Percentiles rank a stretch among this genome's conserved stretches.
These are phyloP conservation scores for Penicillium brasilianum DNA, from an alignment of 2,329 filamentous ascomycete species.

Conservation along the genomic window DNA sequence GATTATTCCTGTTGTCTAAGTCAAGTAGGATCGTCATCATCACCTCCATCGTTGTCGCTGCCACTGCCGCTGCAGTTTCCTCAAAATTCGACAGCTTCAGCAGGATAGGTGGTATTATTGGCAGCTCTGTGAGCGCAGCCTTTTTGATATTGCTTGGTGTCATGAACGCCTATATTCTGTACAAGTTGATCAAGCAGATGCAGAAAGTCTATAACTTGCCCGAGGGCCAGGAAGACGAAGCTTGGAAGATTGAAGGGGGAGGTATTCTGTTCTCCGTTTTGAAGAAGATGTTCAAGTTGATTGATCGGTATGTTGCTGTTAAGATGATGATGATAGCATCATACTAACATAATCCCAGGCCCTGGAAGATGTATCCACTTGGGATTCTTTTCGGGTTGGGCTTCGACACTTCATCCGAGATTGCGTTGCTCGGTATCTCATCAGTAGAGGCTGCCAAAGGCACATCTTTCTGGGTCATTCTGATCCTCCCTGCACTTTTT, in stretches of 20 bases:
- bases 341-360: constrained; percentile 32
- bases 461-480: constrained; percentile 89
- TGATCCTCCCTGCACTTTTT: constrained; percentile 89
- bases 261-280: constrained; percentile 76
- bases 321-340: not conserved
- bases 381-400: constrained; percentile 89
- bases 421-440: constrained; percentile 87
- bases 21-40: constrained; percentile 73
- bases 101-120: constrained; percentile 83
- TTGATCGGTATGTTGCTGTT: constrained; percentile 53
- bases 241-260: constrained; percentile 74
- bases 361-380: constrained; percentile 95
- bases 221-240: constrained; percentile 54
- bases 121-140: constrained; percentile 80
- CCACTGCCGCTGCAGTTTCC: constrained; percentile 82
- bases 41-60: constrained; percentile 89
- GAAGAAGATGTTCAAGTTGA: constrained; percentile 74
- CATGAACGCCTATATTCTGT: constrained; percentile 86
- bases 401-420: constrained; percentile 94
- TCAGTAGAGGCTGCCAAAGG: constrained; percentile 84
- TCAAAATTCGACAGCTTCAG: constrained; percentile 80
- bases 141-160: constrained; percentile 82
- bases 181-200: constrained; percentile 73
- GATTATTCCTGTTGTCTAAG: not conserved
- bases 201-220: constrained; percentile 60